Base-by-base conservation (phyloP, 805 yeast species). In the Lachancea mirantina region DNA sequence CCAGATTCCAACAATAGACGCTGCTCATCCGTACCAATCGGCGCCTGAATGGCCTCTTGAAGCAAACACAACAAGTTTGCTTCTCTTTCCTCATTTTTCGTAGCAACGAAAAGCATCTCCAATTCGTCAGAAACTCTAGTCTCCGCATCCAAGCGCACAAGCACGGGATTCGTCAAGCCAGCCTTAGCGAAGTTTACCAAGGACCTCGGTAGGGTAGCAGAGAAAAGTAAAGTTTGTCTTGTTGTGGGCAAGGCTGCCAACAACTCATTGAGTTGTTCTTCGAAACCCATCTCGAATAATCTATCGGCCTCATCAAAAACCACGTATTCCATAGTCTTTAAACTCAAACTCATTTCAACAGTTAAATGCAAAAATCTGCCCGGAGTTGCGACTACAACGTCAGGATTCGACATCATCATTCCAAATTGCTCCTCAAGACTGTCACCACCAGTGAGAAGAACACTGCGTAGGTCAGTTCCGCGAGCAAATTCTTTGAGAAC, bases 291-390 rank as follows among this genome's bases (percentile, higher is more conserved):
- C 63, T 89, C 98, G 51, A 89, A 89, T 50, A 89, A 70, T 55
- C 97, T 72, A 67, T 89, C 98, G 21, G 97, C 97, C 65, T 89
- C 98, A 62, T 89, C 98, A 55, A 89, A 89, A 1, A 88, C 95
- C 26, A 88, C 81, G 51, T 83, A 89, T 55, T 92, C 95, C 11
- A 92, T 75, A 2, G 84, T 71, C 43, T 72, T 74, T 58, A 92
- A 68, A 51, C 85, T 94, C 34, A 92, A 65, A 40, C 74, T 74
- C 99, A 92, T 92, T 63, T 92, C 99, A 17, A 89, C 88, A 57
- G 89, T 84, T 54, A 92, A 71, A 70, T 92, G 99, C 61, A 89
- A 61, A 50, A 92, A 92, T 59, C 99, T 73, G 57, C 99, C 99
- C 0, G 99, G 99, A 0, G 98, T 92, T 14, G 97, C 97, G 38